A percentile compares a stretch with the other conserved stretches of the same genome.
phyloP scores from a whole-genome alignment of 2,329 filamentous ascomycete species.

The Macrophomina pseudophaseolina region DNA sequence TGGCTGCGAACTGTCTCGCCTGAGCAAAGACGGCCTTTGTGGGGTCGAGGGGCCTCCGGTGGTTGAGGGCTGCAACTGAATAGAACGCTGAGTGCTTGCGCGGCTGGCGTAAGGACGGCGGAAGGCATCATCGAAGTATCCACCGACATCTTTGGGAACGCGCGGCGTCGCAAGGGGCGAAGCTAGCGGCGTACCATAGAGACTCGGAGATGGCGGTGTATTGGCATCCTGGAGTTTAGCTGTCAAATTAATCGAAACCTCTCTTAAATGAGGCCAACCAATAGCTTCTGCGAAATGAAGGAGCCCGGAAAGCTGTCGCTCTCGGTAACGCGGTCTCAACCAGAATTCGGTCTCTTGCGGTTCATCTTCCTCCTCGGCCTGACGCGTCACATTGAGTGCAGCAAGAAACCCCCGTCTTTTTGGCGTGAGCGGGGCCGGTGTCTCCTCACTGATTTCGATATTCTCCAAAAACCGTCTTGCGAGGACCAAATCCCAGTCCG shows the following conservation, averaged over 20 bases:
- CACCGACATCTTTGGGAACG: slow-evolving; percentile 36
- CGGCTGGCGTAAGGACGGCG: slow-evolving; percentile 35
- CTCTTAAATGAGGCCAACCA: slow-evolving; percentile 54
- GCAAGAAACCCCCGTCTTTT: slow-evolving; percentile 39
- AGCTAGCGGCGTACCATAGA: slow-evolving; percentile 43
- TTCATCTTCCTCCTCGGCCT: slow-evolving; percentile 29
- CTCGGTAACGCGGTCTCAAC: slow-evolving; percentile 38
- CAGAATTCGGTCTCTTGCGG: slow-evolving; percentile 28
- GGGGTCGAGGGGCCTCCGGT: slow-evolving; percentile 28
- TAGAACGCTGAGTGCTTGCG: slow-evolving; percentile 33
- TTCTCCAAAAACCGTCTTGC: slow-evolving; percentile 60
- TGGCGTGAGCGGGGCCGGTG: slow-evolving; percentile 30
- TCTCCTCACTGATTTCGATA: slow-evolving; percentile 47
- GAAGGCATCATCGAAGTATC: slow-evolving; percentile 42
- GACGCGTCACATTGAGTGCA: slow-evolving; percentile 33
- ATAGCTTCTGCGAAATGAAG: slow-evolving; percentile 57
- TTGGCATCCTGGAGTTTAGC: slow-evolving; percentile 39
- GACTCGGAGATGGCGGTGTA: slow-evolving; percentile 33
- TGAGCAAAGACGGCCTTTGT: slow-evolving; percentile 4
- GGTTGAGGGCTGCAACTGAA: slow-evolving; percentile 40
- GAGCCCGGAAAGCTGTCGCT: slow-evolving; percentile 55
- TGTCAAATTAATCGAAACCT: slow-evolving; percentile 44
- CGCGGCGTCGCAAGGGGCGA: slow-evolving; percentile 40
- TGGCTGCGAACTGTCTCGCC: slow-evolving; percentile 11
- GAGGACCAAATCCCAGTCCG: slow-evolving; percentile 62